Conservation (phyloP, 1,139 yeast genomes). For the Magnusiomyces suaveolens region DNA sequence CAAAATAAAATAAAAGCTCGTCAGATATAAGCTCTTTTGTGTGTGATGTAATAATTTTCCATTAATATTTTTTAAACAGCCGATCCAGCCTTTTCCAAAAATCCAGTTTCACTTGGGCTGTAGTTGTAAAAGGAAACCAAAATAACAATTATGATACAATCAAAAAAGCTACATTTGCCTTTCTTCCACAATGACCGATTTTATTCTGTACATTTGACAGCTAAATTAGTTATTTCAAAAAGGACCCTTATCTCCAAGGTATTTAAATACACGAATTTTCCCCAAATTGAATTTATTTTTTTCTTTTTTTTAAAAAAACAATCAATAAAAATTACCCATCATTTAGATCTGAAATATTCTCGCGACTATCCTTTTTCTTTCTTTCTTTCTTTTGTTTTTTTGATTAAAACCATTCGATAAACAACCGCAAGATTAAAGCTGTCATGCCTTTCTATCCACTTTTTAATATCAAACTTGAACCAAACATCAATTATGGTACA, state of each 20-base stretch:
- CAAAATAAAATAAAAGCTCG: neutral
- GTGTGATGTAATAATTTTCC: neutral
- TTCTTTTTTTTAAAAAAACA: neutral
- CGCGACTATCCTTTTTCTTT: neutral
- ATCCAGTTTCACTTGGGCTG: neutral
- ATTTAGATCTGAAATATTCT: neutral
- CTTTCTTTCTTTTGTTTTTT: too few species aligned
- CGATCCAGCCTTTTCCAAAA: neutral
- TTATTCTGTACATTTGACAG: neutral
- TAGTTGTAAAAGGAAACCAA: neutral
- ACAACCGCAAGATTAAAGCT: neutral
- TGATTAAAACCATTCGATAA: neutral
- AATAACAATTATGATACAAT: neutral
- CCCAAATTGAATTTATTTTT: neutral
- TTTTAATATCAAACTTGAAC: slow-evolving; percentile 12
- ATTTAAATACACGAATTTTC: neutral
- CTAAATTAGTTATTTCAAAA: too few species aligned
- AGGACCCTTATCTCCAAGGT: too few species aligned
- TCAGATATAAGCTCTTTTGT: neutral
- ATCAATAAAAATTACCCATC: neutral
- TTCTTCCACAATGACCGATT: neutral
- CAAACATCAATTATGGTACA: slow-evolving; percentile 11
- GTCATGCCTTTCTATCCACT: slow-evolving; percentile 13
- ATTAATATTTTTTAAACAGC: neutral
- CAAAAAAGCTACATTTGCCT: neutral